Base-by-base conservation (phyloP, 2,329 filamentous ascomycete species). In the Dendrostoma leiphaemia region DNA sequence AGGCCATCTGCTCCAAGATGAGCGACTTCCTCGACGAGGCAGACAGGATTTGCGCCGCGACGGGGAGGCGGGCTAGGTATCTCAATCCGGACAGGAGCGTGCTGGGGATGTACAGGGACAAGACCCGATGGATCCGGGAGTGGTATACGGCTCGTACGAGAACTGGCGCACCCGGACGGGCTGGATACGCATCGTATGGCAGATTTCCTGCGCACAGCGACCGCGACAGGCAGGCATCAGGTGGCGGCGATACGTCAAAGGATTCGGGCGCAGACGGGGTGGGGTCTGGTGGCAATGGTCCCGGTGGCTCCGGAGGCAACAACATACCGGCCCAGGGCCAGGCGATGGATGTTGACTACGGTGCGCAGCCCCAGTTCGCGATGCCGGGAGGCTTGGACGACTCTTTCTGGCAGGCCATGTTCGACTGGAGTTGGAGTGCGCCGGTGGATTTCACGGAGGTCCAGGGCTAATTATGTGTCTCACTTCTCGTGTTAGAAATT, bases 91-190 rank as follows among this genome's bases (percentile, higher is more conserved):
- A 65, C 2, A 65, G 62, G 29, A 63, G 66, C 7, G 56, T 67
- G 1, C 62, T 71, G 49, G 51, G 62, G 1, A 65, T 67, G 40
- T 69, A 68, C 29, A 64, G 64, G 35, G 69, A 69, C 48, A 73
- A 71, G 53, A 50, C 72, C 6, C 62, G 68, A 1, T 74, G 72
- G 72, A 70, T 75, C 15, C 59, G 67, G 17, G 67, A 70, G n/a
- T 75, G 73, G 73, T 74, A 69, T 40, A 12, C 49, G 2, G 43
- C 43, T 32, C 53, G 53, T 4, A 41, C 40, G 2, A 40, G 52
- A 13, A 37, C 24, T 12, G 40, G 29, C 24, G 44, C 35, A 34
- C 28, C 34, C 35, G 50, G 53, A 35, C 28, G 13, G 3, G 28
- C 5, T 29, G 34, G 32, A 26, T 19, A 26, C 4, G 10, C 45